Evolutionary conservation across 345 rosid genomes (phyloP).

Genomic region (Eucalyptus cloeziana): DNA sequence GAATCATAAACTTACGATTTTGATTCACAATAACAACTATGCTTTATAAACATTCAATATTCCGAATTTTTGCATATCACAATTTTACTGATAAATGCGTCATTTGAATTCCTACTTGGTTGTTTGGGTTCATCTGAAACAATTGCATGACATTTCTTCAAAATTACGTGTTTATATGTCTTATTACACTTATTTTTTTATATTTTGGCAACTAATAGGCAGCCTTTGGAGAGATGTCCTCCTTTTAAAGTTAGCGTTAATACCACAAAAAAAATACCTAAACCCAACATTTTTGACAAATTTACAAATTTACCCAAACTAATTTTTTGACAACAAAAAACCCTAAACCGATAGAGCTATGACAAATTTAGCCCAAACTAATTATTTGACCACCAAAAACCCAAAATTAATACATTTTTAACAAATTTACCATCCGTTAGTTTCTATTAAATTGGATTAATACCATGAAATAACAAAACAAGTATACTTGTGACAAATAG

Average conservation of each 20-base stretch:
- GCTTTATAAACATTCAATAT: background rate
- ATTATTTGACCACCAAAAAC: too few relatives aligned
- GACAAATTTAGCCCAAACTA: too few relatives aligned
- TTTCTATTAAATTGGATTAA: too few relatives aligned
- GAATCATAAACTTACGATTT: background rate
- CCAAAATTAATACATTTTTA: too few relatives aligned
- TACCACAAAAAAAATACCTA: too few relatives aligned
- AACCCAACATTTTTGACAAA: fast-evolving
- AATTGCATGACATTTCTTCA: background rate
- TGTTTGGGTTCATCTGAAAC: background rate
- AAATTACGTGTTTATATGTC: background rate
- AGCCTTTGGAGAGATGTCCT: background rate
- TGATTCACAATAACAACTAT: background rate
- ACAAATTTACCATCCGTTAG: too few relatives aligned
- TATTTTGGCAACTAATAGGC: background rate
- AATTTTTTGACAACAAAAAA: too few relatives aligned
- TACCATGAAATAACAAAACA: fast-evolving
- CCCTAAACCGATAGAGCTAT: fast-evolving
- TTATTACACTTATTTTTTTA: background rate
- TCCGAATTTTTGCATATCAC: background rate
- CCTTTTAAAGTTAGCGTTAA: background rate
- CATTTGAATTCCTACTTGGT: background rate
- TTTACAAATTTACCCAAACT: too few relatives aligned
- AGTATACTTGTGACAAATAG: fast-evolving
- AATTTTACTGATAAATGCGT: background rate